phyloP scores from a whole-genome alignment of 768 basidiomycete genomes.

The Hericium erinaceus region DNA sequence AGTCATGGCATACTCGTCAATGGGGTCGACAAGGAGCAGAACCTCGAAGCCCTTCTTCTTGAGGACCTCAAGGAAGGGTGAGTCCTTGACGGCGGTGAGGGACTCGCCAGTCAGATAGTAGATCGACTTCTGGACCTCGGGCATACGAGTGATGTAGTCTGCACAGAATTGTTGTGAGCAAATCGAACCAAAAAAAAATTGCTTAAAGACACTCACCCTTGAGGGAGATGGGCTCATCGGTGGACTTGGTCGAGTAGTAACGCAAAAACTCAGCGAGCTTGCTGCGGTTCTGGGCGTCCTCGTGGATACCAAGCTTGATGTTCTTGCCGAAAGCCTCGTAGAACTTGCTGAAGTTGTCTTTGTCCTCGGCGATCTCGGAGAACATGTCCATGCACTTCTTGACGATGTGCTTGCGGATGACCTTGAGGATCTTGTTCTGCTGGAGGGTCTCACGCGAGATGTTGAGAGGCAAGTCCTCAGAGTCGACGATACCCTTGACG shows the following conservation, averaged over 20 bases:
- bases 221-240: conserved; percentile 85
- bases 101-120: conserved; percentile 99
- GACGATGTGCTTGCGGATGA: conserved; percentile 98
- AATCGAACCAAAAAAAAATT: neutral
- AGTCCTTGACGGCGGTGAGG: conserved; percentile 80
- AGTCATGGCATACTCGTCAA: conserved; percentile 97
- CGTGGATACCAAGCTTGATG: conserved; percentile 98
- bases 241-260: conserved; percentile 93
- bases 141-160: conserved; percentile 99
- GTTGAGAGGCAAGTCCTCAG: conserved; percentile 98
- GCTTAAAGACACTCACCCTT: conserved; percentile 52
- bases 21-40: conserved; percentile 94
- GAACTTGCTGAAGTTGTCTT: conserved; percentile 96
- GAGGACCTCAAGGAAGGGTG: conserved; percentile 97
- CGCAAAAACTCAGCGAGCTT: conserved; percentile 99
- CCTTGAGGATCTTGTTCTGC: conserved; percentile 99
- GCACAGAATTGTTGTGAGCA: neutral
- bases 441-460: conserved; percentile 99
- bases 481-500: conserved; percentile 99
- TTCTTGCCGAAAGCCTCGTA: conserved; percentile 99
- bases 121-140: conserved; percentile 95
- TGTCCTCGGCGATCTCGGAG: conserved; percentile 97
- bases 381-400: conserved; percentile 96
- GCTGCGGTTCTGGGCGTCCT: conserved; percentile 97
- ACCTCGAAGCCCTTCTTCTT: conserved; percentile 99